Evolutionary conservation across 176 grass and related monocot species (phyloP).

Genomic region (Thalia dealbata): DNA sequence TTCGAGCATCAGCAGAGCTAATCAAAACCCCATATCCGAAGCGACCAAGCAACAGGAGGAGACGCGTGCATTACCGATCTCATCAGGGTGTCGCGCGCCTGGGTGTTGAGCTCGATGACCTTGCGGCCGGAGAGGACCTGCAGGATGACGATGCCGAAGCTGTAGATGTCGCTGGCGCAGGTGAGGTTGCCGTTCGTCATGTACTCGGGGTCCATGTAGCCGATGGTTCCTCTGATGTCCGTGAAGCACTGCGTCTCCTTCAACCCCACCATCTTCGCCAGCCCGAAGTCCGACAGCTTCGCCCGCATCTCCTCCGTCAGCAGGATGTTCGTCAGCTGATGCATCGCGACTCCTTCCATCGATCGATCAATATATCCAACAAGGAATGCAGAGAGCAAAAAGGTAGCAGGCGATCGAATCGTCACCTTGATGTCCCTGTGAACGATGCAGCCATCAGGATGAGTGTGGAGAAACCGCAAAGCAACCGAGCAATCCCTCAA

Average conservation of each 20-base stretch:
- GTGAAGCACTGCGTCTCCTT: slow-evolving; percentile 60
- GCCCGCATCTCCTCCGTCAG: slow-evolving; percentile 41
- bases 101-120: slow-evolving; percentile 53
- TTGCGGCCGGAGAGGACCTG: slow-evolving; percentile 57
- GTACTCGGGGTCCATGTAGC: slow-evolving; percentile 70
- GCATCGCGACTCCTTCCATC: too few species aligned
- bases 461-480: slow-evolving; percentile 53
- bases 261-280: slow-evolving; percentile 44
- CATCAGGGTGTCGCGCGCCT: slow-evolving; percentile 41
- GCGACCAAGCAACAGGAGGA: too few species aligned
- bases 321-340: slow-evolving; percentile 59
- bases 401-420: neutral
- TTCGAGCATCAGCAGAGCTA: neutral
- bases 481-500: slow-evolving; percentile 44
- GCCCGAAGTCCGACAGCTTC: slow-evolving; percentile 49
- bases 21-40: neutral
- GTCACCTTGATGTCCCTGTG: slow-evolving; percentile 67
- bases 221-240: slow-evolving; percentile 53
- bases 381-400: too few species aligned
- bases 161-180: slow-evolving; percentile 50
- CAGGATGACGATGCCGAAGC: slow-evolving; percentile 49
- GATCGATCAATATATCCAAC: too few species aligned
- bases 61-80: too few species aligned
- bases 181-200: slow-evolving; percentile 51
- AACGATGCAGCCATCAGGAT: slow-evolving; percentile 54